Evolutionary conservation across 2,329 filamentous ascomycete species (phyloP).

Genomic region (Talaromyces sp.): DNA sequence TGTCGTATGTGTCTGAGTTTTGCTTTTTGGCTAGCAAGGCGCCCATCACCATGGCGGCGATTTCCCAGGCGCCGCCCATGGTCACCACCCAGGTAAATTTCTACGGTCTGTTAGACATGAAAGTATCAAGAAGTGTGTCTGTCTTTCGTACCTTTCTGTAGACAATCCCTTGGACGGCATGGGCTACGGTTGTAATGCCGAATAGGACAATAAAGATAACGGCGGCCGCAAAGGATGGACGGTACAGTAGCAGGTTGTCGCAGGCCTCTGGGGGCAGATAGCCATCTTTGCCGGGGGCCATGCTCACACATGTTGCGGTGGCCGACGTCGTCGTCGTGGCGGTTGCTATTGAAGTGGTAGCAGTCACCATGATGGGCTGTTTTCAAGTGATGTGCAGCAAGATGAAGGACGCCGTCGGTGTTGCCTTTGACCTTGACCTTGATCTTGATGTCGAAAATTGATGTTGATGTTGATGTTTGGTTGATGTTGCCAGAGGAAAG

Average conservation of each 20-base stretch:
- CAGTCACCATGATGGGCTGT: background rate
- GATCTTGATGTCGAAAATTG: background rate
- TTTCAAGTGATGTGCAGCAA: background rate
- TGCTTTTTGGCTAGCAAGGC: constrained; percentile 37
- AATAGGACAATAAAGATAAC: constrained; percentile 32
- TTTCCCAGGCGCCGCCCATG: constrained; percentile 38
- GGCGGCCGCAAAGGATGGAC: constrained; percentile 32
- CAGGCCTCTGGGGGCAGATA: constrained; percentile 15
- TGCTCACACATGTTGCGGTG: constrained; percentile 23
- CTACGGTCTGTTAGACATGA: background rate
- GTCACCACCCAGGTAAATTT: constrained; percentile 40
- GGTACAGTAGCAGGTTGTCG: constrained; percentile 20
- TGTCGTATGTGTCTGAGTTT: constrained; percentile 24
- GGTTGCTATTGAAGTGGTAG: background rate
- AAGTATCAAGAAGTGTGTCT: background rate
- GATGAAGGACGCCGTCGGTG: no score
- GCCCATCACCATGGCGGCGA: constrained; percentile 34
- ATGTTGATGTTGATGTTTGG: no score
- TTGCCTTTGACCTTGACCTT: no score
- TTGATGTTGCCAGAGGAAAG: no score
- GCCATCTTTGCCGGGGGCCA: constrained; percentile 18
- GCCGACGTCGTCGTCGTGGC: constrained; percentile 35
- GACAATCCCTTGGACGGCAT: constrained; percentile 26
- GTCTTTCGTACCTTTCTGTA: constrained; percentile 21
- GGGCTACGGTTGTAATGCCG: constrained; percentile 24